phyloP scores from a whole-genome alignment of 768 basidiomycete genomes.

The Termitomyces sp. region DNA sequence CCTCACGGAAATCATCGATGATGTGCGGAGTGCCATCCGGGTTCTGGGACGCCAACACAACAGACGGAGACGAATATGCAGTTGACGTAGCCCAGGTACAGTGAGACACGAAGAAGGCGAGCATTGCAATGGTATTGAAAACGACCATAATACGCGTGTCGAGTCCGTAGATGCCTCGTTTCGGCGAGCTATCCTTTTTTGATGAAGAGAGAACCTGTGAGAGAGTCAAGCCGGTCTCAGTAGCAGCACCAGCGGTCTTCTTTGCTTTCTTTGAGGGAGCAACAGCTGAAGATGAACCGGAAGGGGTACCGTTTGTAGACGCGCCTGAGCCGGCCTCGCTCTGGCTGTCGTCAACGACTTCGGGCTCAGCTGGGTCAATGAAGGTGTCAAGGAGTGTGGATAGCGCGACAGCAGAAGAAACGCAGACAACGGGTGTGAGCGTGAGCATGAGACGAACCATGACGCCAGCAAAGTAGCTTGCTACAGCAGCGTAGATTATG shows the following conservation, averaged over 20 bases:
- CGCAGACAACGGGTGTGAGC: conserved; percentile 95
- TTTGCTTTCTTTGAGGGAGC: conserved; percentile 57
- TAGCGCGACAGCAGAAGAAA: conserved; percentile 86
- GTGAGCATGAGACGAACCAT: conserved; percentile 99
- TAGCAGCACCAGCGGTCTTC: conserved; percentile 41
- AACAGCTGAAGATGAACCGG: conserved; percentile 25
- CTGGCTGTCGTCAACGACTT: conserved; percentile 28
- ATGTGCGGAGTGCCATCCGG: conserved; percentile 89
- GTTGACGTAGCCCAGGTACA: conserved; percentile 95
- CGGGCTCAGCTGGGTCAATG: conserved; percentile 79
- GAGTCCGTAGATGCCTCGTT: conserved; percentile 75
- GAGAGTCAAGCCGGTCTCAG: conserved; percentile 28
- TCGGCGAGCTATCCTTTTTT: conserved; percentile 32
- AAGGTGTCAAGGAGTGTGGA: conserved; percentile 88
- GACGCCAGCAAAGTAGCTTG: conserved; percentile 98
- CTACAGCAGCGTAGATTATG: conserved; percentile 94
- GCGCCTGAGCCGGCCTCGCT: conserved; percentile 15
- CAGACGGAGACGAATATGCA: conserved; percentile 97
- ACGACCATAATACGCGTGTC: conserved; percentile 81
- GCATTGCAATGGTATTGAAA: conserved; percentile 70
- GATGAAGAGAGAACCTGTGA: conserved; percentile 39
- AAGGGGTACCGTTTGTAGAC: conserved; percentile 12
- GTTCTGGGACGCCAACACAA: conserved; percentile 79
- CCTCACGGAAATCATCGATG: conserved; percentile 99
- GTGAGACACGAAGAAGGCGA: conserved; percentile 90